Base-by-base conservation (phyloP, 2,329 filamentous ascomycete genomes). In the Paraconiothyrium brasiliense region DNA sequence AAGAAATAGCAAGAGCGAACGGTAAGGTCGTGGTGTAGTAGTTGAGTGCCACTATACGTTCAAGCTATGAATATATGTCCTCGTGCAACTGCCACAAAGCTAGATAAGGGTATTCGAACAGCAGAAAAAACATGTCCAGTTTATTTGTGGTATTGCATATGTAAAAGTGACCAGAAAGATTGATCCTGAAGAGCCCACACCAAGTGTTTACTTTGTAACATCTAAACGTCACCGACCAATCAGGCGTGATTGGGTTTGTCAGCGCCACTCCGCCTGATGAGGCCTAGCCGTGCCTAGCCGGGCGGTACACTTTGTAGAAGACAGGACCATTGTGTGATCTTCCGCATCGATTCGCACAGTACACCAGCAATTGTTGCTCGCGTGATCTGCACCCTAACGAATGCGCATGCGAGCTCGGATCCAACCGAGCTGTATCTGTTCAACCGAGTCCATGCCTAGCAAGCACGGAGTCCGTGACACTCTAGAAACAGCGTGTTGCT, bases 221-320 rank as follows among this genome's bases (percentile, higher is more conserved):
- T 30, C 37, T 16, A 13, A 14, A 41, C 37, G 11, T 41, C 16
- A 14, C 13, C 14, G 37, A 6, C 37, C 37, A 41, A 41, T 41
- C 37, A 44, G 22, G 22, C 27, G 30, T 8, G 2, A 52, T 2
- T 10, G 27, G 37, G 20, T 47, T 46, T 52, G 57, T 51, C 57
- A 52, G 54, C 54, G 7, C 10, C 3, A 2, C n/a, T 16, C 34
- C 30, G 3, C 41, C 27, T 13, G 10, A 55, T 55, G 2, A 13
- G 43, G 54, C 13, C 27, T 48, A 56, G 43, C 27, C 3, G 14
- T 20, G 20, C 20, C 20, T 20, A 20, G 20, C 20, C 52, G 52
- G 52, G n/a, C 41, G 27, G 27, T 46, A 46, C 39, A 46, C 22
- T 34, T 46, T 55, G 52, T 34, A 44, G 41, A 24, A 16, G 46